Evolutionary conservation across 176 grass and related monocot genomes (phyloP).

Genomic region (Musa schizocarpa): DNA sequence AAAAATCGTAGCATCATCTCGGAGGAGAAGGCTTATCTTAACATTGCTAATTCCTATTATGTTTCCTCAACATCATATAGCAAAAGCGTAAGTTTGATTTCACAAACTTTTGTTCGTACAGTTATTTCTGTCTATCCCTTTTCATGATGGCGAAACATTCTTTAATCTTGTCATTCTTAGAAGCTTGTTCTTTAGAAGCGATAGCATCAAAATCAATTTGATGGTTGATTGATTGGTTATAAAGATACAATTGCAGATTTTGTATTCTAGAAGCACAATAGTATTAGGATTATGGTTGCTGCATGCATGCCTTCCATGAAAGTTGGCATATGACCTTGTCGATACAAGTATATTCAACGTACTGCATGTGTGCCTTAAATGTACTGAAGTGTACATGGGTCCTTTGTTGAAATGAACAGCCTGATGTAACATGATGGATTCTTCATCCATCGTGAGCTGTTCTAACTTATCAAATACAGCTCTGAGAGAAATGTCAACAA

Average conservation of each 20-base stretch:
- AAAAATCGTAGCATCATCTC: slow-evolving; percentile 27
- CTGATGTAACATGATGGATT: too few relatives aligned
- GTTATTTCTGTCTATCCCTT: neutral
- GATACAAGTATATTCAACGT: too few relatives aligned
- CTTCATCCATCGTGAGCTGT: slow-evolving; percentile 1
- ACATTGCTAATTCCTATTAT: slow-evolving; percentile 42
- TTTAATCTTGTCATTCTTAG: neutral
- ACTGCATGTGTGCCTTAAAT: too few relatives aligned
- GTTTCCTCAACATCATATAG: slow-evolving; percentile 39
- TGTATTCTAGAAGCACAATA: too few relatives aligned
- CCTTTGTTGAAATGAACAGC: too few relatives aligned
- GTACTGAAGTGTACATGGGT: too few relatives aligned
- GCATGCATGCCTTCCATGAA: too few relatives aligned
- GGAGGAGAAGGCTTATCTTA: slow-evolving; percentile 57
- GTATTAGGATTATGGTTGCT: too few relatives aligned
- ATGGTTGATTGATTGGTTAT: neutral
- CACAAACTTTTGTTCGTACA: neutral
- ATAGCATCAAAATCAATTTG: neutral
- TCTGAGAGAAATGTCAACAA: neutral
- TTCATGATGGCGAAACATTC: neutral
- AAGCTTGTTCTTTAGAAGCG: neutral
- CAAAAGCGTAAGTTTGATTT: slow-evolving; percentile 51
- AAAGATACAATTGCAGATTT: too few relatives aligned
- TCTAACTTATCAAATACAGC: slow-evolving; percentile 5
- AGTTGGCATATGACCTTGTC: too few relatives aligned